These are phyloP conservation scores for Botrytis elliptica DNA, from an alignment of 2,329 filamentous ascomycete species.

Conservation along the genomic window DNA sequence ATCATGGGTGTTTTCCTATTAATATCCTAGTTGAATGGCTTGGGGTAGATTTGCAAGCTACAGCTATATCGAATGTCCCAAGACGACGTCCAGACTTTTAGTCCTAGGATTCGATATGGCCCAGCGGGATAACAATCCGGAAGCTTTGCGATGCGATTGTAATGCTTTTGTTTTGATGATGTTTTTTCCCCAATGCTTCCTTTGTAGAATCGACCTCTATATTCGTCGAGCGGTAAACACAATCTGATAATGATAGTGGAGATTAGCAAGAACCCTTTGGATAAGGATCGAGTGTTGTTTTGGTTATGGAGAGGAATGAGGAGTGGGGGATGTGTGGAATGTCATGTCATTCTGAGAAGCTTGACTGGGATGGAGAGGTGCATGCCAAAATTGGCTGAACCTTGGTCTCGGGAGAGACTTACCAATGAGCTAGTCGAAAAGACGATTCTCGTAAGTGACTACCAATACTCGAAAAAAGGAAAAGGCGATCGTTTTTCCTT, in stretches of 20 bases:
- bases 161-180: not conserved
- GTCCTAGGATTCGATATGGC: not conserved
- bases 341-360: conserved; percentile 7
- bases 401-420: conserved; percentile 18
- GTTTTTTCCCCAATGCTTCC: not conserved
- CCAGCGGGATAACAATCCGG: not conserved
- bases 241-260: conserved; percentile 16
- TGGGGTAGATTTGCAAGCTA: not conserved
- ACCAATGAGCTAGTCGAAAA: conserved; percentile 8
- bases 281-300: conserved; percentile 17
- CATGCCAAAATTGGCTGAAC: conserved; percentile 19
- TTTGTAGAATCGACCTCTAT: not conserved
- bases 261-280: conserved; percentile 20
- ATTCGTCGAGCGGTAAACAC: not conserved
- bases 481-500: conserved; percentile 1
- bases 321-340: conserved; percentile 16
- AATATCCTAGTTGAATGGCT: not conserved
- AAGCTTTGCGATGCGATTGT: not conserved
- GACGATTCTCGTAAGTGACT: not conserved
- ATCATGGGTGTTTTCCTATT: conserved; percentile 13
- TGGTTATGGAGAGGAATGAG: conserved; percentile 8
- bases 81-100: not conserved
- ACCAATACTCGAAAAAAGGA: not conserved
- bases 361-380: conserved; percentile 4
- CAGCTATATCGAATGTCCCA: not conserved